Conservation (phyloP, 2,329 filamentous ascomycete genomes). For the Botrytis paeoniae region DNA sequence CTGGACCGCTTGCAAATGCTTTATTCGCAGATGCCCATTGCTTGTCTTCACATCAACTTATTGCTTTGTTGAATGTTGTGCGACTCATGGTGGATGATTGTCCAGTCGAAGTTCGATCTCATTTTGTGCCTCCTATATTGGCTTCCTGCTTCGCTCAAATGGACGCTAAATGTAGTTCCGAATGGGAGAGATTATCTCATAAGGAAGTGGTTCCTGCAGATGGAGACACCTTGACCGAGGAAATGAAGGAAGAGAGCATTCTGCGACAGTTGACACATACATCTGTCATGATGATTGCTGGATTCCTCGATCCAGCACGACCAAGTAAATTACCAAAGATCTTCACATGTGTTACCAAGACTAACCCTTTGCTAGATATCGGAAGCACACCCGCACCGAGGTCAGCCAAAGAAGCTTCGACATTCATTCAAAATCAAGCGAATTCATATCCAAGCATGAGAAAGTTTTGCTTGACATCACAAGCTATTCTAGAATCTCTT, state of each 20-base stretch:
- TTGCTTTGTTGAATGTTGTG: slow-evolving; percentile 85
- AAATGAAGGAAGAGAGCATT: slow-evolving; percentile 98
- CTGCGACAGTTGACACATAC: slow-evolving; percentile 89
- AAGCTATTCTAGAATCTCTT: slow-evolving; percentile 78
- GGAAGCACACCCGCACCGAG: slow-evolving; percentile 7
- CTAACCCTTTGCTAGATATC: slow-evolving; percentile 24
- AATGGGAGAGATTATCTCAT: slow-evolving; percentile 77
- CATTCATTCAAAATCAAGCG: slow-evolving; percentile 26
- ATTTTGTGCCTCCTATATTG: slow-evolving; percentile 83
- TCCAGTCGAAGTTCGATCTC: slow-evolving; percentile 69
- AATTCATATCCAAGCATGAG: slow-evolving; percentile 57
- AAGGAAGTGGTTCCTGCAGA: slow-evolving; percentile 60
- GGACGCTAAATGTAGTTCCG: slow-evolving; percentile 78
- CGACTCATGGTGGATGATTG: slow-evolving; percentile 90
- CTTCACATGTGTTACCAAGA: not conserved
- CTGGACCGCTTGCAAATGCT: slow-evolving; percentile 76
- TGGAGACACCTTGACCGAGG: slow-evolving; percentile 79
- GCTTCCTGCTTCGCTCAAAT: slow-evolving; percentile 80
- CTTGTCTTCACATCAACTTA: slow-evolving; percentile 88
- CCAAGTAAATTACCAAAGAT: slow-evolving; percentile 50
- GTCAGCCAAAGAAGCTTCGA: slow-evolving; percentile 34
- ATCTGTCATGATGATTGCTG: slow-evolving; percentile 86
- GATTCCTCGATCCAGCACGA: slow-evolving; percentile 75
- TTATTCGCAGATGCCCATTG: slow-evolving; percentile 79
- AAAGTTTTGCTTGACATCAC: slow-evolving; percentile 76